Evolutionary conservation across 2,329 filamentous ascomycete species (phyloP).

Genomic region (Lecanosticta acicola): DNA sequence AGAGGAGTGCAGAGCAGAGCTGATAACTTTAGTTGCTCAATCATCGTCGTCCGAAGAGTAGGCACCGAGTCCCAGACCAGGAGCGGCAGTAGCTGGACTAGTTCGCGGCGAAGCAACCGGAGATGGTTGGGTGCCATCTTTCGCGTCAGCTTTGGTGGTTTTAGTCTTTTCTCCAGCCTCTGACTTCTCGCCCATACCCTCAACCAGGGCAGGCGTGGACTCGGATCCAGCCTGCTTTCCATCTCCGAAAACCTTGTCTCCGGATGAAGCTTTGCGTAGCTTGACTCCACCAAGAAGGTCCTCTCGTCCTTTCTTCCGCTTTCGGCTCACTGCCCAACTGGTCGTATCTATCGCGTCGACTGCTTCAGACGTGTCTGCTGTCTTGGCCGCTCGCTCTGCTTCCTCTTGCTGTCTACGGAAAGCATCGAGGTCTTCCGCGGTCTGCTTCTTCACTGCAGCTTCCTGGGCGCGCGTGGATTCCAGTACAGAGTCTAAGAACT

Average conservation of each 20-base stretch:
- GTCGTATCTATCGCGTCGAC: conserved; percentile 42
- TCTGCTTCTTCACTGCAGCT: conserved; percentile 53
- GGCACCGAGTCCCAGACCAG: conserved; percentile 35
- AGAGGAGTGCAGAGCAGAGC: too few relatives aligned
- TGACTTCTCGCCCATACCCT: neutral
- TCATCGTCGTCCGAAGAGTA: conserved; percentile 43
- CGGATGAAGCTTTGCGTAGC: conserved; percentile 36
- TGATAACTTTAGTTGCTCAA: too few relatives aligned
- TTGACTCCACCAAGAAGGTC: conserved; percentile 41
- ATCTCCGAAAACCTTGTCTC: conserved; percentile 11
- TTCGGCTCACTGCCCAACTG: conserved; percentile 17
- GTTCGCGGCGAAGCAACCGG: neutral
- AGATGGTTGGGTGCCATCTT: neutral
- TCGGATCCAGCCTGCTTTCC: conserved; percentile 1
- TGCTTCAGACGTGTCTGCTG: conserved; percentile 43
- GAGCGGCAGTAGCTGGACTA: conserved; percentile 14
- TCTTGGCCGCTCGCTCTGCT: conserved; percentile 46
- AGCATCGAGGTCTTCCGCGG: conserved; percentile 51
- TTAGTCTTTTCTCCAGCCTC: neutral
- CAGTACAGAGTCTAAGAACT: conserved; percentile 60
- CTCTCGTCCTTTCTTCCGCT: conserved; percentile 37
- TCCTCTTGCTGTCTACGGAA: conserved; percentile 57
- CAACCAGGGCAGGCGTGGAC: neutral
- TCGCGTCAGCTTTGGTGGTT: neutral
- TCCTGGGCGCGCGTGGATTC: conserved; percentile 54